These are phyloP conservation scores for Cymbopogon flexuosus DNA, from an alignment of 202 grass and related monocot species.

Conservation along the genomic window DNA sequence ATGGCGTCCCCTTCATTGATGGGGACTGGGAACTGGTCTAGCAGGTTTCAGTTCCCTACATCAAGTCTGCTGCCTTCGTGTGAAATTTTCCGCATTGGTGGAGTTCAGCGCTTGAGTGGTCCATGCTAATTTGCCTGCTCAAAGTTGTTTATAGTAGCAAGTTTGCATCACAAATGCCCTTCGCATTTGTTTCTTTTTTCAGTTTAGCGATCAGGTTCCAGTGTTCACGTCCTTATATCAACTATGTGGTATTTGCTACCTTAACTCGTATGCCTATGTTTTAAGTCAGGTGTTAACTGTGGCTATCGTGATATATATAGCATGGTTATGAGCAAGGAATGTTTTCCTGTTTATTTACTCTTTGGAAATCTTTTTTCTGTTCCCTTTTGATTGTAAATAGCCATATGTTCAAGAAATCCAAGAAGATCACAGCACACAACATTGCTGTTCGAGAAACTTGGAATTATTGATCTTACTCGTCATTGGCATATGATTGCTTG, in stretches of 20 bases:
- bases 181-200: conserved; percentile 29
- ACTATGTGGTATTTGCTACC: conserved; percentile 30
- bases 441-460: not conserved
- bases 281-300: conserved; percentile 38
- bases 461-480: not conserved
- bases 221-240: conserved; percentile 30
- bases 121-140: conserved; percentile 26
- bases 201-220: conserved; percentile 34
- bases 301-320: conserved; percentile 41
- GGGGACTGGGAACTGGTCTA: conserved; percentile 51
- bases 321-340: conserved; percentile 35
- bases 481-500: not conserved
- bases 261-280: conserved; percentile 34
- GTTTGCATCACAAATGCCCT: conserved; percentile 35
- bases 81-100: conserved; percentile 31
- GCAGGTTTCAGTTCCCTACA: conserved; percentile 11
- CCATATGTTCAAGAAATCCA: not conserved
- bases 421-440: not conserved
- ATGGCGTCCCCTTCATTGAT: conserved; percentile 27
- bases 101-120: conserved; percentile 24
- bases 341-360: conserved; percentile 17
- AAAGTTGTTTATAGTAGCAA: conserved; percentile 45
- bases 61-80: not conserved
- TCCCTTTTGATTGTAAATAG: not conserved
- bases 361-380: not conserved